Evolutionary conservation across 2,329 filamentous ascomycete species (phyloP), one percentile per base, ranked within the genome.

Genomic region (Nannizziopsis arthrosporioides): DNA sequence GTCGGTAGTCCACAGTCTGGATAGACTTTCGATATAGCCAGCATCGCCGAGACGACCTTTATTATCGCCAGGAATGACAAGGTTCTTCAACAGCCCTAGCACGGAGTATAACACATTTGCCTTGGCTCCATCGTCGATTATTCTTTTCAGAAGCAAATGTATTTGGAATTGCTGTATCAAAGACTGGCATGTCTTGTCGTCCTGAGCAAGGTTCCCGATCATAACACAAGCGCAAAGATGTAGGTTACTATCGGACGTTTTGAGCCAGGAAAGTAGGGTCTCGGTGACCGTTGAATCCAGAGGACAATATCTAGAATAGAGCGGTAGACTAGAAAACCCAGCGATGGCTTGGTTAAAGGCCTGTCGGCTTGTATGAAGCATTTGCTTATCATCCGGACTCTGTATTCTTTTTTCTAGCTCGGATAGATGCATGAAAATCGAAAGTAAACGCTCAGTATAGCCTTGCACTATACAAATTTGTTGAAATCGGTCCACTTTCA

Each of bases 31-130:
- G 27, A 72, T 60, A 14, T 66, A 61, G 11, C 63, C 67, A 15
- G 64, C 64, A 31, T 64, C 57, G 7, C 64, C 67, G 17, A 73
- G 56, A 38, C 54, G 51, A 31, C 57, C 49, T 42, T 64, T 63
- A 50, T 73, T 70, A n/a, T 66, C 58, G 35, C 61, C 59, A 15
- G 68, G 62, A 44, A 73, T 68, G 7, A 68, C 66, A 8, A 73
- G 58, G 48, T 73, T 73, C 50, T 72, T 73, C 36, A 73, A 55
- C 41, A 73, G 70, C 5, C 70, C 68, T 9, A 71, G 62, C 0
- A 63, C 64, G 15, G 69, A 62, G 51, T 72, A 68, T 4, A 73
- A 56, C 2, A 71, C 66, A 3, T 61, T 61, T 3, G 66, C 65
- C 36, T 61, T 63, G 30, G 64, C 60, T 5, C 56, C 54, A 15